These are phyloP conservation scores for Micractinium sp. DNA, from an alignment of 139 green algal genomes.

Conservation along the genomic window DNA sequence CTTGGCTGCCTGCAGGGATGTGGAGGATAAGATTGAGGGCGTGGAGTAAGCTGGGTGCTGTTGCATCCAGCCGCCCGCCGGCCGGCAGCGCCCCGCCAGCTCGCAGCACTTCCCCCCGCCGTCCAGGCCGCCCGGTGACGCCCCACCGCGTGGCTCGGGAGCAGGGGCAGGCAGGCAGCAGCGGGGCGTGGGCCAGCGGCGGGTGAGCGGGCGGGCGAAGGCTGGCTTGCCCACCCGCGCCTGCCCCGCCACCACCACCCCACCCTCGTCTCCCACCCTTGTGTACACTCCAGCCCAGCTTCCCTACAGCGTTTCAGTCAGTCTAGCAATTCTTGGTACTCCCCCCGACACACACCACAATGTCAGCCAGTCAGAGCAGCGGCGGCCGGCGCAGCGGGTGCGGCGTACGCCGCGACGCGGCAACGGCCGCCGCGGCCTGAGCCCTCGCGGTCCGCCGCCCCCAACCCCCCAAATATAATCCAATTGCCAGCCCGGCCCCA, in stretches of 20 bases:
- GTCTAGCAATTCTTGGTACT: background rate
- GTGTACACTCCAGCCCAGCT: background rate
- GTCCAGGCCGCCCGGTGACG: too few species aligned
- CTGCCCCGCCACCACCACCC: background rate
- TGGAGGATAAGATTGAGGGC: conserved; percentile 99
- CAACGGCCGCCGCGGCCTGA: background rate
- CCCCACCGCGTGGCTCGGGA: too few species aligned
- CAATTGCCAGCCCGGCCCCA: background rate
- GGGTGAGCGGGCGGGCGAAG: background rate
- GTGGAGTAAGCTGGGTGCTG: conserved; percentile 75
- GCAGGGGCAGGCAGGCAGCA: background rate
- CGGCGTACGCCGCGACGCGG: background rate
- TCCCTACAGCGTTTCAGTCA: conserved; percentile 1
- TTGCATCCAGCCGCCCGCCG: background rate
- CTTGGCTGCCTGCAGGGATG: conserved; percentile 59
- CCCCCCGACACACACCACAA: background rate
- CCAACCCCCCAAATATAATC: conserved; percentile 12
- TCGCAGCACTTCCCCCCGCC: background rate
- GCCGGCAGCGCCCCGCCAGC: background rate
- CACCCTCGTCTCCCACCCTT: background rate
- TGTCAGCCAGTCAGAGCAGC: background rate
- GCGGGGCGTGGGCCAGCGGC: background rate
- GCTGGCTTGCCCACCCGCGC: background rate
- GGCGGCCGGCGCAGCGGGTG: too few species aligned
- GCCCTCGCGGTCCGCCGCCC: background rate